Conservation (phyloP, 2,329 filamentous ascomycete species). For the Hypomyces rosellus region DNA sequence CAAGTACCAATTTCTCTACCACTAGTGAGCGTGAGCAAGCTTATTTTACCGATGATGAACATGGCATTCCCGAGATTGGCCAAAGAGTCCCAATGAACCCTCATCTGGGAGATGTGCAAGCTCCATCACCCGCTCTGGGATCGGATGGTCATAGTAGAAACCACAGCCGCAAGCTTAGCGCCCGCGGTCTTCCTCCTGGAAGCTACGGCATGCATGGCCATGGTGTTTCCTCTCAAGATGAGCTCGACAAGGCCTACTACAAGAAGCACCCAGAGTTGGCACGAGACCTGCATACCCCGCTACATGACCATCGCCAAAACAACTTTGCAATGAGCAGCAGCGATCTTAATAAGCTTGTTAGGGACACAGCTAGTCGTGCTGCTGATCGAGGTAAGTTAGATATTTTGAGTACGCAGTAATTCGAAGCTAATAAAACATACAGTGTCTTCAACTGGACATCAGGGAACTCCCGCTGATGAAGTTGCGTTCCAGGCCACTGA, state of each 20-base stretch:
- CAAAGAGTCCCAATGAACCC: conserved; percentile 90
- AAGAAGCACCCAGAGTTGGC: conserved; percentile 82
- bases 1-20: conserved; percentile 51
- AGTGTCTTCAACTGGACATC: conserved; percentile 55
- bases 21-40: conserved; percentile 46
- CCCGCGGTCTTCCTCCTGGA: conserved; percentile 66
- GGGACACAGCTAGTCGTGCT: conserved; percentile 56
- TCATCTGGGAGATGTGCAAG: conserved; percentile 90
- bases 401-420: not conserved
- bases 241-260: conserved; percentile 87
- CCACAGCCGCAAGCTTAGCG: conserved; percentile 68
- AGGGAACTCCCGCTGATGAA: conserved; percentile 81
- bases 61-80: conserved; percentile 88
- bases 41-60: conserved; percentile 60
- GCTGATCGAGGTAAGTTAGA: conserved; percentile 31
- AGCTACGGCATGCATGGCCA: conserved; percentile 93
- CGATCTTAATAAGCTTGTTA: conserved; percentile 84
- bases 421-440: not conserved
- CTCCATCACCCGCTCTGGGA: conserved; percentile 70
- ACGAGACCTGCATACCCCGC: conserved; percentile 60
- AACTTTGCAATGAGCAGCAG: conserved; percentile 86
- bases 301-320: conserved; percentile 46
- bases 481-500: conserved; percentile 84
- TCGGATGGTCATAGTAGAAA: conserved; percentile 40
- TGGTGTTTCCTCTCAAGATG: conserved; percentile 66